Conservation (phyloP, 352 stramenopile species). For the Globisporangium yorkense region DNA sequence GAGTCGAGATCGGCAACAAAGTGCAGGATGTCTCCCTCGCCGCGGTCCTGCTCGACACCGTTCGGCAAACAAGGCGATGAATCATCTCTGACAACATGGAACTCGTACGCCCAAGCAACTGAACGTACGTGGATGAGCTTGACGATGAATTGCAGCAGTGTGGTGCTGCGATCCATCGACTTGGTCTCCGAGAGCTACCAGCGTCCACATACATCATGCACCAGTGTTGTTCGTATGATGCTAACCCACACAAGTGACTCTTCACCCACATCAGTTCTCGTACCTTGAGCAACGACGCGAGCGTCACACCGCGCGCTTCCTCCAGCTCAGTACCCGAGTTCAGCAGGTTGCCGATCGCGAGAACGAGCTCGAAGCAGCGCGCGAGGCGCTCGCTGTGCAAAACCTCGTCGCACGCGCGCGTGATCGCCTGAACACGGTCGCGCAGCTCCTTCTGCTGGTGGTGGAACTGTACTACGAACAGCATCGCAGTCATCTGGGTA, state of each 20-base stretch:
- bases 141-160: slow-evolving; percentile 72
- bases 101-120: background rate
- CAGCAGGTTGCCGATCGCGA: slow-evolving; percentile 69
- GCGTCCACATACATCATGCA: background rate
- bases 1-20: slow-evolving; percentile 58
- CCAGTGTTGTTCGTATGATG: background rate
- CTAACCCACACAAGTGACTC: background rate
- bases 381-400: slow-evolving; percentile 64
- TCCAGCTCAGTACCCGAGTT: slow-evolving; percentile 71
- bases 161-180: slow-evolving; percentile 65
- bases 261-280: background rate
- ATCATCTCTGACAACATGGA: slow-evolving; percentile 1
- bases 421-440: slow-evolving; percentile 40
- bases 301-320: slow-evolving; percentile 56
- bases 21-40: slow-evolving; percentile 57
- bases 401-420: slow-evolving; percentile 57
- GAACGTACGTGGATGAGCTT: slow-evolving; percentile 65
- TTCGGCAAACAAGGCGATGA: background rate
- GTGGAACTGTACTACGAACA: slow-evolving; percentile 65
- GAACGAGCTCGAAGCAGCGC: slow-evolving; percentile 67
- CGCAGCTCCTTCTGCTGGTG: slow-evolving; percentile 46
- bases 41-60: slow-evolving; percentile 41
- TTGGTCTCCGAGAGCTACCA: slow-evolving; percentile 75
- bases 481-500: slow-evolving; percentile 52
- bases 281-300: slow-evolving; percentile 75